Evolutionary conservation across 352 stramenopile species (phyloP), one percentile per base, ranked within the genome.

Genomic region (Phytophthora parvispora): DNA sequence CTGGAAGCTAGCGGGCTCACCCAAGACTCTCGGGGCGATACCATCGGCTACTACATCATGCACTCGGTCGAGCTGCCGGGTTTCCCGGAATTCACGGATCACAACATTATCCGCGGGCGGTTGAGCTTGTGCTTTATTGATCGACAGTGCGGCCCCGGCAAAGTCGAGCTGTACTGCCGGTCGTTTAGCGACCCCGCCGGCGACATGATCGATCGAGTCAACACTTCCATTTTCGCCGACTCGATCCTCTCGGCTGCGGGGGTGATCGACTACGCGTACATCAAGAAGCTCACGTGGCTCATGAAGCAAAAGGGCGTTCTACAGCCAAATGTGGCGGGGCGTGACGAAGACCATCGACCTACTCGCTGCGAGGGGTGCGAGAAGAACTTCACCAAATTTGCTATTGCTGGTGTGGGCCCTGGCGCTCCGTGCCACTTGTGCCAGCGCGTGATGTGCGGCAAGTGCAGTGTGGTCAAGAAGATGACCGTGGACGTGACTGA

Each of bases 381-480:
- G 38, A 64, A 69, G 4, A 25, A 27, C 7, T 55, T 74, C 31
- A 59, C 49, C 25, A 61, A 48, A 18, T 56, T 79, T 20, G 29
- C 75, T 4, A 22, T 69, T 27, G n/a, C 24, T 20, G 15, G 22
- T 32, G 22, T 31, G 25, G 34, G 43, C 22, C 27, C 42, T 1
- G 58, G 67, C 3, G 45, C 50, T 4, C 32, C 62, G 22, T 91
- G 83, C 45, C 69, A 86, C 24, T 74, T 84, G 27, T 91, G 83
- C 34, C 71, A 71, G 27, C 51, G 67, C 10, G 43, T 71, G 18
- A 40, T 86, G 12, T 91, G 83, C 60, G 31, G 49, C n/a, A 78
- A 77, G 36, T 91, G 83, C 62, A 75, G 53, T 13, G 72, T 91
- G 2, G 51, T 76, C 20, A 89, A 89, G 62, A 83, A 81, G 6